These are phyloP conservation scores for Glutinoglossum americanum DNA, from an alignment of 495 filamentous ascomycete genomes.

Conservation along the genomic window DNA sequence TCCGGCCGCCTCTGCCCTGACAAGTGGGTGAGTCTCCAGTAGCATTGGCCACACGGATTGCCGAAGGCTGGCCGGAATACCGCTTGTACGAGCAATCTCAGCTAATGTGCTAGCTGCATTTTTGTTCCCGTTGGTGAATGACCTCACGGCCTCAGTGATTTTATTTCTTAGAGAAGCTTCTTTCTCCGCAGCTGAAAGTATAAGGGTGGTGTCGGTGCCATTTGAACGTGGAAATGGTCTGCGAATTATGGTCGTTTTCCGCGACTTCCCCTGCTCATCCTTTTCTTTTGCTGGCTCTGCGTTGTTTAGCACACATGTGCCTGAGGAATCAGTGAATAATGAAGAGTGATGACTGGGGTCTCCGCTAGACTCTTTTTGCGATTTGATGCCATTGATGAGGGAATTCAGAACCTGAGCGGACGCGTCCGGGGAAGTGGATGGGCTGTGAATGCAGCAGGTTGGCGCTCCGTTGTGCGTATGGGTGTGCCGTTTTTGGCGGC, in stretches of 20 bases:
- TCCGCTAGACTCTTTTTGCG: not conserved
- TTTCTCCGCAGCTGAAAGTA: not conserved
- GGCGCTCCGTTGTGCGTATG: constrained; percentile 1
- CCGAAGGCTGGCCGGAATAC: not conserved
- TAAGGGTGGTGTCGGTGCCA: not conserved
- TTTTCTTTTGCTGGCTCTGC: not conserved
- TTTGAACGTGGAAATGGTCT: not conserved
- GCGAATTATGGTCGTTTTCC: not conserved
- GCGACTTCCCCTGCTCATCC: not conserved
- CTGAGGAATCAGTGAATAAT: not conserved
- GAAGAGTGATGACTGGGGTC: not conserved
- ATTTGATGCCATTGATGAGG: not conserved
- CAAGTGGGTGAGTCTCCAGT: not conserved
- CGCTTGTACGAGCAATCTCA: constrained; percentile 1
- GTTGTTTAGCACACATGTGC: not conserved
- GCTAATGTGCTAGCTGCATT: not conserved
- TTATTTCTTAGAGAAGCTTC: not conserved
- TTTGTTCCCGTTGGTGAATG: not conserved
- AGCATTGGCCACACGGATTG: not conserved
- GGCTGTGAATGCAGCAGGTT: not conserved
- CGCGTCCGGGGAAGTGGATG: not conserved
- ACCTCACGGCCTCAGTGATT: not conserved
- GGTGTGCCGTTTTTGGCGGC: not conserved
- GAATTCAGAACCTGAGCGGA: not conserved
- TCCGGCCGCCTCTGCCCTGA: not conserved